phyloP scores from a whole-genome alignment of 2,329 filamentous ascomycete species.

The Neofusicoccum laricinum region DNA sequence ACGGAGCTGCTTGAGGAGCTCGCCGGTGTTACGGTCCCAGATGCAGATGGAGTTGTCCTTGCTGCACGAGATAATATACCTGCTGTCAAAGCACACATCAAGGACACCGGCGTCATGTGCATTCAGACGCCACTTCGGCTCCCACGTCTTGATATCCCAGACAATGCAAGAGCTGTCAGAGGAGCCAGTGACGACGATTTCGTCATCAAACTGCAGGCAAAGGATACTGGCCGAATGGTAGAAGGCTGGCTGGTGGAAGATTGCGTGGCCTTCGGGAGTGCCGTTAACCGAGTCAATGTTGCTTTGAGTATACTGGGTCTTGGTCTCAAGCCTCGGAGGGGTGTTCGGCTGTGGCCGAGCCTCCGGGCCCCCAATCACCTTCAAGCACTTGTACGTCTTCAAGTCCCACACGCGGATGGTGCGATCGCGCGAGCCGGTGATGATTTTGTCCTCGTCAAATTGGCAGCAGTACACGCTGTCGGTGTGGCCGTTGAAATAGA shows the following conservation, averaged over 20 bases:
- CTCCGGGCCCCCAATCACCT: constrained; percentile 77
- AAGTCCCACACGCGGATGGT: constrained; percentile 97
- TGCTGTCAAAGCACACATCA: constrained; percentile 88
- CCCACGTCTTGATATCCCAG: constrained; percentile 80
- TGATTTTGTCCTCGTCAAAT: constrained; percentile 97
- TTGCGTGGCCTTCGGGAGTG: constrained; percentile 43
- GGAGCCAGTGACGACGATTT: constrained; percentile 91
- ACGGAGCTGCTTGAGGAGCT: constrained; percentile 71
- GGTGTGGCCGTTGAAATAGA: constrained; percentile 88
- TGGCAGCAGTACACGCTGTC: constrained; percentile 98
- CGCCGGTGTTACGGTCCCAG: constrained; percentile 81
- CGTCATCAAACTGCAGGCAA: constrained; percentile 89
- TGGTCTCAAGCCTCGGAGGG: constrained; percentile 41
- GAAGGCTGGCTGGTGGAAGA: constrained; percentile 45
- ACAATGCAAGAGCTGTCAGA: constrained; percentile 90
- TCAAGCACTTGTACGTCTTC: constrained; percentile 77
- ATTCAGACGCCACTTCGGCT: constrained; percentile 72
- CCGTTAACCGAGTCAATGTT: constrained; percentile 47
- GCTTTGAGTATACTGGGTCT: constrained; percentile 39
- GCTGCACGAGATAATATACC: constrained; percentile 93
- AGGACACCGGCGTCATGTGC: constrained; percentile 86
- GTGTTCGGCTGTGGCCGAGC: constrained; percentile 53
- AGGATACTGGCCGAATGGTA: constrained; percentile 92
- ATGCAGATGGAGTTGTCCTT: constrained; percentile 94
- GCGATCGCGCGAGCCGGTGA: constrained; percentile 91